Evolutionary conservation across 106 monocot genomes (phyloP), one percentile per base, ranked within the genome.

Genomic region (Allium sativum): DNA sequence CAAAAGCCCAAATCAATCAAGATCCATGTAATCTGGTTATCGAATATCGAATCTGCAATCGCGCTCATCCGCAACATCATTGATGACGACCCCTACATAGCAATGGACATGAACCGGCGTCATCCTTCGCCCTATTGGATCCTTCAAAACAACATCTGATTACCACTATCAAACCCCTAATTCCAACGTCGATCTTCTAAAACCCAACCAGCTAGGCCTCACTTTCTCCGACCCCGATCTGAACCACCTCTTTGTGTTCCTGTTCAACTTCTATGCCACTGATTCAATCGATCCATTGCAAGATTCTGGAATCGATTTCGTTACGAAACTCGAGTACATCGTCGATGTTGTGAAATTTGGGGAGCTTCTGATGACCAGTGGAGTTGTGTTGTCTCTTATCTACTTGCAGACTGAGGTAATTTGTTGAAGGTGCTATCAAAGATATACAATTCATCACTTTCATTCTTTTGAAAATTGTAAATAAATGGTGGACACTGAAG

Each of bases 361-460:
- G 2, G 79, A 79, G 69, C 73, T 79, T 42, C 64, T 79, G n/a
- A 79, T 79, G 79, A 69, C 79, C 4, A 74, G 73, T 8, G 79
- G 79, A 18, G 47, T 79, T 21, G 79, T 79, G 22, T 67, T 79
- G 10, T n/a, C n/a, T n/a, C n/a, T n/a, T n/a, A n/a, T n/a, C n/a
- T n/a, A n/a, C n/a, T n/a, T n/a, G n/a, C n/a, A n/a, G n/a, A n/a
- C n/a, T n/a, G n/a, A n/a, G n/a, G n/a, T n/a, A n/a, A n/a, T n/a
- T n/a, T n/a, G n/a, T n/a, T n/a, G n/a, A n/a, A n/a, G n/a, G n/a
- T n/a, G n/a, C n/a, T n/a, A n/a, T n/a, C n/a, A n/a, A n/a, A n/a
- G n/a, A n/a, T n/a, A n/a, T n/a, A n/a, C n/a, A n/a, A n/a, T n/a
- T n/a, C n/a, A n/a, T n/a, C n/a, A n/a, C n/a, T n/a, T n/a, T n/a